A percentile compares a stretch with the other conserved stretches of the same genome.
Conservation (phyloP, 2,329 filamentous ascomycete genomes). For the Phialophora tarda region DNA sequence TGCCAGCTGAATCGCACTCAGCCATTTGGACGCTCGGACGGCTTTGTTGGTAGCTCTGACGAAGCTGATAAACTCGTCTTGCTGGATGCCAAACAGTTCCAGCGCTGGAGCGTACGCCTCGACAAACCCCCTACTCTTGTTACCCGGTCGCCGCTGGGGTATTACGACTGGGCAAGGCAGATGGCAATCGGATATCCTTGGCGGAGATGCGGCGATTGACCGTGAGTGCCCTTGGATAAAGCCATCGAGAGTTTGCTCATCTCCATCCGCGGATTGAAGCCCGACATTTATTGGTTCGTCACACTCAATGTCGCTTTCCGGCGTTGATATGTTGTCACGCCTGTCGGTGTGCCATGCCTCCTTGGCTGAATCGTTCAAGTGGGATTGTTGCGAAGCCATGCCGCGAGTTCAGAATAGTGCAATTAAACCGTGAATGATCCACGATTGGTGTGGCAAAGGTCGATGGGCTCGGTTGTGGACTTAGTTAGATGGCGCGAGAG, state of each 20-base stretch:
- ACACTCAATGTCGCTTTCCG: background rate
- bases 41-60: conserved; percentile 52
- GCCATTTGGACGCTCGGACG: conserved; percentile 15
- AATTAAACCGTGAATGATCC: background rate
- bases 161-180: conserved; percentile 54
- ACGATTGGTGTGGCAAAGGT: background rate
- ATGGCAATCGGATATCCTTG: background rate
- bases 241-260: conserved; percentile 6
- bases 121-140: conserved; percentile 57
- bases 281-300: background rate
- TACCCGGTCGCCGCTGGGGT: conserved; percentile 58
- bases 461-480: background rate
- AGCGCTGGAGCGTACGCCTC: conserved; percentile 59
- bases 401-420: no score
- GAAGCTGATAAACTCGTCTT: conserved; percentile 56
- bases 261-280: background rate
- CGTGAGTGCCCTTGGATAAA: conserved; percentile 15
- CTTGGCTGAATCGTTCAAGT: conserved; percentile 3
- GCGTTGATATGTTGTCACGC: background rate
- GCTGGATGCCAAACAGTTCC: conserved; percentile 52
- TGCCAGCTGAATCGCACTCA: conserved; percentile 29
- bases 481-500: background rate
- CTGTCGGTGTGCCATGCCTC: background rate
- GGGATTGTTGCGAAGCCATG: conserved; percentile 1
- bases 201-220: background rate